Conservation (phyloP, 208 protist genomes). For the Leishmania guyanensis region DNA sequence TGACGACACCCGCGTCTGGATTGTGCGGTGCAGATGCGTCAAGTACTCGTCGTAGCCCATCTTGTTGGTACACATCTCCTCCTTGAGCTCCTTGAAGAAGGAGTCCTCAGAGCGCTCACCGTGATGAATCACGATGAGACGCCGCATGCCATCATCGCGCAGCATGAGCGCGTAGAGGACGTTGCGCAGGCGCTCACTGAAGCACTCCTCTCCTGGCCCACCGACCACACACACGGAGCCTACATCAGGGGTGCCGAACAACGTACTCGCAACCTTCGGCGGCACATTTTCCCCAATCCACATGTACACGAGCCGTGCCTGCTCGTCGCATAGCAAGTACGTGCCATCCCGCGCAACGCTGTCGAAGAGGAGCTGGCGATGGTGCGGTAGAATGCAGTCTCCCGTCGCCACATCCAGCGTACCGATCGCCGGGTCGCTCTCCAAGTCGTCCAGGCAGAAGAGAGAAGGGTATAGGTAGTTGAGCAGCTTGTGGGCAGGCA, state of each 20-base stretch:
- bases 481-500: conserved; percentile 72
- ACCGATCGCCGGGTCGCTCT: conserved; percentile 41
- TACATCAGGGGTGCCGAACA: conserved; percentile 70
- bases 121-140: conserved; percentile 80
- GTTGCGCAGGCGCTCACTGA: conserved; percentile 70
- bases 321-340: conserved; percentile 87
- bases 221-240: conserved; percentile 46
- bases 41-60: conserved; percentile 79
- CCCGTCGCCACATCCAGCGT: conserved; percentile 51
- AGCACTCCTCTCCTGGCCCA: conserved; percentile 55
- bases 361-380: conserved; percentile 70
- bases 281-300: conserved; percentile 77
- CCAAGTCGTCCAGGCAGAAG: conserved; percentile 69
- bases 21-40: conserved; percentile 62
- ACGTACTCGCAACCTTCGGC: conserved; percentile 43
- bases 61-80: conserved; percentile 50
- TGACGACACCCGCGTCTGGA: conserved; percentile 47
- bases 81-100: conserved; percentile 83
- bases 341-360: conserved; percentile 70
- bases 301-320: conserved; percentile 80
- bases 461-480: conserved; percentile 87
- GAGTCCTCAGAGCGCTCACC: conserved; percentile 73
- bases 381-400: conserved; percentile 65
- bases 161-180: conserved; percentile 71
- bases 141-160: conserved; percentile 78